Conservation (phyloP, 2,329 filamentous ascomycete species). For the Aureobasidium subglaciale region DNA sequence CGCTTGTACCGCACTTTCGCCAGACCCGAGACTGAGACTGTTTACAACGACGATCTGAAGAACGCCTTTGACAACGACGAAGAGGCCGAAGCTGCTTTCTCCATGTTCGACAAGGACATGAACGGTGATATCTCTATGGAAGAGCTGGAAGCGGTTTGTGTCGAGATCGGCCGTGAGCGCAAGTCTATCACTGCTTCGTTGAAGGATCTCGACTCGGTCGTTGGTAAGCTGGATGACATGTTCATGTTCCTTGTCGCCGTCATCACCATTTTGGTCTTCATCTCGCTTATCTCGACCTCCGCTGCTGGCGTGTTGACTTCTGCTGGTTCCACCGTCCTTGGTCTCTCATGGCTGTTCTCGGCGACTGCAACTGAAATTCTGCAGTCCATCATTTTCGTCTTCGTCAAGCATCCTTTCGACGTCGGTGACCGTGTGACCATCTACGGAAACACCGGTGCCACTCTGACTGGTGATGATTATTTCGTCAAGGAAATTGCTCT, state of each 20-base stretch:
- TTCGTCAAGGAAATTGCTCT: slow-evolving; percentile 92
- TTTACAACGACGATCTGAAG: slow-evolving; percentile 70
- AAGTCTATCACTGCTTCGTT: slow-evolving; percentile 92
- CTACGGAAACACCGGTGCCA: slow-evolving; percentile 80
- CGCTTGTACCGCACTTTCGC: slow-evolving; percentile 83
- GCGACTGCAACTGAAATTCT: slow-evolving; percentile 91
- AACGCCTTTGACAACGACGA: slow-evolving; percentile 73
- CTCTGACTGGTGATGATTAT: slow-evolving; percentile 79
- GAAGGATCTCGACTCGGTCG: slow-evolving; percentile 91
- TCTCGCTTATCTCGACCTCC: slow-evolving; percentile 82
- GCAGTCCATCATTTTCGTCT: slow-evolving; percentile 90
- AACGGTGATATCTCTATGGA: slow-evolving; percentile 96
- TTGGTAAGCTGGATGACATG: slow-evolving; percentile 80
- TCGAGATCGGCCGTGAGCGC: slow-evolving; percentile 88
- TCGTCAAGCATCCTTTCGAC: slow-evolving; percentile 95
- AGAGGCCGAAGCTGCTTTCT: slow-evolving; percentile 81
- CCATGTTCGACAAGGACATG: slow-evolving; percentile 91
- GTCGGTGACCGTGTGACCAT: slow-evolving; percentile 88
- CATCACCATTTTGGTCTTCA: slow-evolving; percentile 76
- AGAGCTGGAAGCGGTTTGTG: slow-evolving; percentile 85
- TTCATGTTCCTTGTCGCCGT: slow-evolving; percentile 80
- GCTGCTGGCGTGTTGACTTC: slow-evolving; percentile 88
- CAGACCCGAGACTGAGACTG: slow-evolving; percentile 65
- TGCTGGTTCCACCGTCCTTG: slow-evolving; percentile 78
- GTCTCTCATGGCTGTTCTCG: slow-evolving; percentile 86